Conservation (phyloP, 805 yeast species). For the Vanderwaltozyma verrucispora region DNA sequence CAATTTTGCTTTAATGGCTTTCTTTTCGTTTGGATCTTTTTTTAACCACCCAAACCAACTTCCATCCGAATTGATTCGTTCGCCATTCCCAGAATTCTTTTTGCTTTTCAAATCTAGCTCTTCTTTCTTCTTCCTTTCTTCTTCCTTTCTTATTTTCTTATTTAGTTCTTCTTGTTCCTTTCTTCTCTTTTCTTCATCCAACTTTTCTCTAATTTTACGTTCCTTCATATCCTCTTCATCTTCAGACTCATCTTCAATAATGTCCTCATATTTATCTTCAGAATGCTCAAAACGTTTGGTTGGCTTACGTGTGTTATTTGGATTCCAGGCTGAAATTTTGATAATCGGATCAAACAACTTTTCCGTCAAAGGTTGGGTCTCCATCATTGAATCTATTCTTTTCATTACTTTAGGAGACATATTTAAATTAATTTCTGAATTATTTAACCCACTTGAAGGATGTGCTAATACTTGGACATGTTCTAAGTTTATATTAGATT, state of each 20-base stretch:
- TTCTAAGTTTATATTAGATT: too few species aligned
- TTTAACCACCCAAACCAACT: constrained; percentile 57
- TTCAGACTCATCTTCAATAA: constrained; percentile 35
- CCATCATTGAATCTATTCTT: constrained; percentile 1
- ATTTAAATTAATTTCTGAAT: too few species aligned
- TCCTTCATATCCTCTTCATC: constrained; percentile 24
- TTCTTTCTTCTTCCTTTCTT: constrained; percentile 11
- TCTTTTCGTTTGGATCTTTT: constrained; percentile 55
- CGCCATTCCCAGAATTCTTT: constrained; percentile 6
- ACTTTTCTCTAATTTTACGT: constrained; percentile 12
- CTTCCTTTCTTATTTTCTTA: constrained; percentile 15
- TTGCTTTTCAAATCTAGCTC: too few species aligned
- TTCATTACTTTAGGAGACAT: not conserved
- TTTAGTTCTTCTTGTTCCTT: constrained; percentile 11
- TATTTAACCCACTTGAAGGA: too few species aligned
- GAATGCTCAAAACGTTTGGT: not conserved
- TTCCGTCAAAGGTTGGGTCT: constrained; percentile 3
- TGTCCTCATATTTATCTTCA: constrained; percentile 40
- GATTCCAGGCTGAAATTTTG: constrained; percentile 13
- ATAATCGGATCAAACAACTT: constrained; percentile 24
- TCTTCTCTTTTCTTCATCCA: constrained; percentile 16
- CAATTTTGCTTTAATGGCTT: constrained; percentile 72
- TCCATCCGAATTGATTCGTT: constrained; percentile 8
- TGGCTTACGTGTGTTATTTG: constrained; percentile 10
- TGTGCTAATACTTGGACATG: too few species aligned